Base-by-base conservation (phyloP, 148 eudicot genomes). In the Vaccinium vitisidaea region DNA sequence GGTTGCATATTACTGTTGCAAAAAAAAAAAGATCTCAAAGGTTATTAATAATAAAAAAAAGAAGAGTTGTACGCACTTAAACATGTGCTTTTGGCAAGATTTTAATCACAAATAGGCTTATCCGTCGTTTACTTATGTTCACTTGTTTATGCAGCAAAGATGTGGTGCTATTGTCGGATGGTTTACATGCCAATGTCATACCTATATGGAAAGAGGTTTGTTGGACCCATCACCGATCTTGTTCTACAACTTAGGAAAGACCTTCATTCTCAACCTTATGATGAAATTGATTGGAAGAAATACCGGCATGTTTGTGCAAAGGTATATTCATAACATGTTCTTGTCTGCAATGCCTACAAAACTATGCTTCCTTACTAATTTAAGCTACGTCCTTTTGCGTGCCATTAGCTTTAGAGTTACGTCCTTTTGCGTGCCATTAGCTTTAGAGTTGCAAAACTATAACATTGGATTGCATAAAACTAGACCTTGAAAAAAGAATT, bases 191-290 rank as follows among this genome's bases (percentile, higher is more conserved):
- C 91, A 70, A 86, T 88, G 91, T 86, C 89, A 6, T 89, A 91
- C 85, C 53, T 91, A 11, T 88, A 89, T 23, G 92, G 91, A 49
- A 89, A 87, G 65, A 90, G 90, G n/a, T 90, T 87, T n/a, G 83
- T 87, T 1, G 90, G 85, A 43, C 87, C 89, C n/a, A 88, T 89
- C 32, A 91, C 91, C 52, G 48, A 71, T 13, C 89, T 91, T 46
- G 82, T 88, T 52, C 11, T 53, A 8, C 61, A 86, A n/a, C 79
- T 92, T 23, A 86, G 92, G 71, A 82, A 89, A 23, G 94, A 91
- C 32, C 84, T 91, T 36, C 84, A 83, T 49, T 16, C 32, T 9
- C 84, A 87, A 69, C 88, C 92, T 46, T 90, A 82, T 27, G 75
- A 84, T 36, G 70, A 87, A 21, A 79, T 89, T 50, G 19, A 71